phyloP scores from a whole-genome alignment of 306 rosid genomes.

The Inga leiocalycina region DNA sequence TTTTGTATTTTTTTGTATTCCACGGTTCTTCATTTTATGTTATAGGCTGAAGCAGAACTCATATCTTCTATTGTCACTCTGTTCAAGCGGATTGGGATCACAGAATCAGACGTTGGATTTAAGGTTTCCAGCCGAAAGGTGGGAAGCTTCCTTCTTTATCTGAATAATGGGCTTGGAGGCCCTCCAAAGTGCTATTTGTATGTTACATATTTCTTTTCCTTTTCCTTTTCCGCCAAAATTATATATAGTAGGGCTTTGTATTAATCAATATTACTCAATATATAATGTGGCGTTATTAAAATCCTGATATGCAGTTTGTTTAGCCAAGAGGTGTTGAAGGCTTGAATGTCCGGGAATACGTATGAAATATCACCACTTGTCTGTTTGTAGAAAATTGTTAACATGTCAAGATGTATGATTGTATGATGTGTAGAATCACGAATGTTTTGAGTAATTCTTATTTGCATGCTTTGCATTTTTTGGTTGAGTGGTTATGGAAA shows the following conservation, averaged over 20 bases:
- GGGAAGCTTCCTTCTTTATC: conserved; percentile 31
- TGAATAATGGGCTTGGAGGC: background rate
- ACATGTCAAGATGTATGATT: conserved; percentile 1
- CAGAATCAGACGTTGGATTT: conserved; percentile 91
- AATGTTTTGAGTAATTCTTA: background rate
- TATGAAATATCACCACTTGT: background rate
- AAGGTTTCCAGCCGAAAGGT: conserved; percentile 99
- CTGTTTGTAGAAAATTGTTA: conserved; percentile 4
- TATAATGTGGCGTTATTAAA: conserved; percentile 4
- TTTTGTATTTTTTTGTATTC: conserved; percentile 24
- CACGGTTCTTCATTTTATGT: conserved; percentile 29
- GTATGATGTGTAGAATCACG: background rate
- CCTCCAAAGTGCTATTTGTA: background rate
- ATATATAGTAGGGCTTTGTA: conserved; percentile 27
- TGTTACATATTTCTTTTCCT: conserved; percentile 17
- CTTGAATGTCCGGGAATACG: background rate
- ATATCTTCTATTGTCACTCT: conserved; percentile 82
- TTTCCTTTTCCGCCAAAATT: background rate
- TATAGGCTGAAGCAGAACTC: conserved; percentile 96
- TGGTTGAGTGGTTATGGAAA: conserved; percentile 23
- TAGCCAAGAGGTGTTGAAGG: background rate
- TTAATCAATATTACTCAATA: conserved; percentile 18
- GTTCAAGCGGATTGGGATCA: conserved; percentile 84
- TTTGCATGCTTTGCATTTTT: background rate
- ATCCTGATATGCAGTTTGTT: conserved; percentile 7